Base-by-base conservation (phyloP, 192 early-diverging fungal species). In the Backusella psychrophila region DNA sequence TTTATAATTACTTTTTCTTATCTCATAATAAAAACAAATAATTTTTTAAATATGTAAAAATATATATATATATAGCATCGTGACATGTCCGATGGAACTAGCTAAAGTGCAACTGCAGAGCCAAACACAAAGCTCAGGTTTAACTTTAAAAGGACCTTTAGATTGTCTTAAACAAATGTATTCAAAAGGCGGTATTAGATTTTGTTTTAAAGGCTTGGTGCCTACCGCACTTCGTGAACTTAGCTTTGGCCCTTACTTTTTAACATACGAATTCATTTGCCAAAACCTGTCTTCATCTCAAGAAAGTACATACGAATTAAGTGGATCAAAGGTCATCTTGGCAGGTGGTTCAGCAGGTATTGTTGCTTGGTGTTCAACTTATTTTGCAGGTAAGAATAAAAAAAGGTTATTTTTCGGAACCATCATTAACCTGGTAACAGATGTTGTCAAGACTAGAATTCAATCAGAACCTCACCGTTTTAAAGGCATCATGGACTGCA, bases 381-480 rank as follows among this genome's bases (percentile, higher is more conserved):
- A 89, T 71, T 83, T 85, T 6, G 85, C 85, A 76, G 88, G 87
- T 87, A 84, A 83, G 53, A 17, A 49, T 49, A 19, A 49, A 49
- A 49, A 44, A n/a, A 7, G 17, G 4, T 3, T 15, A 26, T 15
- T 23, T 11, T 14, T 29, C n/a, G 11, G 56, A 63, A 8, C 8
- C 12, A 63, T 75, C 26, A 29, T 29, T 26, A 63, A 8, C 21
- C 19, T n/a, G 46, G 19, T 49, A 21, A n/a, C 66, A 88, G 88
- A 89, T 77, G 85, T 89, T 17, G 78, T 89, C 49, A 89, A 89
- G 67, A 89, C 88, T n/a, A 79, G 88, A 15, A 88, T 89, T 29
- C 88, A 89, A 65, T 75, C 85, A 17, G 82, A 87, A 59, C 86
- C 83, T 29, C 56, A 83, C n/a, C 81, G 85, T 59, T 87, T 85